Percentiles rank a stretch among this genome's conserved stretches.
phyloP scores from a whole-genome alignment of 148 eudicot genomes.

The Euryodendron excelsum region DNA sequence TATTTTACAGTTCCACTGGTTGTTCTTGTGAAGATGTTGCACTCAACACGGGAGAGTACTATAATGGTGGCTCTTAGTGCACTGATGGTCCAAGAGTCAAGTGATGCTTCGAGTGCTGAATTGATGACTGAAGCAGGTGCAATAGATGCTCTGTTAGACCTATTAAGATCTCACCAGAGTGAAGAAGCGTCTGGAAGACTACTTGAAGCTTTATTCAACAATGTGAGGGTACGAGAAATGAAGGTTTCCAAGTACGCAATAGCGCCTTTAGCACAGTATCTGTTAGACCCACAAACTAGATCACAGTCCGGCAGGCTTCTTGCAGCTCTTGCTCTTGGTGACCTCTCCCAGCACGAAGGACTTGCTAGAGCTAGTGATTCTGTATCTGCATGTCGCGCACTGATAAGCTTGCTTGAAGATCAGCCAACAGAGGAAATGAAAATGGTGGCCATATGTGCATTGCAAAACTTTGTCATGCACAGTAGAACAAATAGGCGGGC shows the following conservation, averaged over 20 bases:
- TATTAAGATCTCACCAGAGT: slow-evolving; percentile 67
- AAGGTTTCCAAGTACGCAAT: slow-evolving; percentile 69
- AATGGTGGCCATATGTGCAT: slow-evolving; percentile 80
- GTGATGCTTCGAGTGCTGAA: slow-evolving; percentile 57
- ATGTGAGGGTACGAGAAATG: slow-evolving; percentile 61
- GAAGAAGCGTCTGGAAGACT: slow-evolving; percentile 72
- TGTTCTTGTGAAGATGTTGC: slow-evolving; percentile 71
- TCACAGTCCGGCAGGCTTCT: slow-evolving; percentile 63
- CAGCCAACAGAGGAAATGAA: slow-evolving; percentile 72
- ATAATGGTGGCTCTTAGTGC: slow-evolving; percentile 57
- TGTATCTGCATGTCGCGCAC: slow-evolving; percentile 73
- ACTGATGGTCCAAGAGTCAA: slow-evolving; percentile 54
- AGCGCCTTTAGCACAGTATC: slow-evolving; percentile 71
- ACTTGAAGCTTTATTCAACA: slow-evolving; percentile 70
- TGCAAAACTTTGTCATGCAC: slow-evolving; percentile 74
- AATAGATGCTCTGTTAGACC: slow-evolving; percentile 58
- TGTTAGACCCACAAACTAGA: slow-evolving; percentile 74
- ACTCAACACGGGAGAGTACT: slow-evolving; percentile 51
- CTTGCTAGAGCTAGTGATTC: slow-evolving; percentile 71
- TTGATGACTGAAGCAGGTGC: slow-evolving; percentile 77
- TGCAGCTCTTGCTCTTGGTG: slow-evolving; percentile 83
- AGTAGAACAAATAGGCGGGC: slow-evolving; percentile 79
- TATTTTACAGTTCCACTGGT: slow-evolving; percentile 60
- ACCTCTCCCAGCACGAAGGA: slow-evolving; percentile 79
- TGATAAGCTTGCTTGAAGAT: slow-evolving; percentile 64